Conservation (phyloP, 1,284 basidiomycete species). For the Ganoderma sinense region DNA sequence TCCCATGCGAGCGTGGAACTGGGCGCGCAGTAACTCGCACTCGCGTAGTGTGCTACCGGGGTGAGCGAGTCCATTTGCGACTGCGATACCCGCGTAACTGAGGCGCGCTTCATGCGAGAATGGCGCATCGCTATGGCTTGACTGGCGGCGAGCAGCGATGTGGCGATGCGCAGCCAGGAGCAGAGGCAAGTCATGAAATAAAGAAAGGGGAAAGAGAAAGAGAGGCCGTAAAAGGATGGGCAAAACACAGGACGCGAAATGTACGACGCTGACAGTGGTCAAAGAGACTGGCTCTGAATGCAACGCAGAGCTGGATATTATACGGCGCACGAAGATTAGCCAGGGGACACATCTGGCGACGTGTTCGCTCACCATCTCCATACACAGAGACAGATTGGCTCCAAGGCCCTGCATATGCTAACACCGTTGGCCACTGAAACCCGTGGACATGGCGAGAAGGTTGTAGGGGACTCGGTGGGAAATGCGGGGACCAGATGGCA, state of each 20-base stretch:
- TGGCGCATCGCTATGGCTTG: constrained; percentile 28
- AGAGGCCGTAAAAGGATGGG: neutral
- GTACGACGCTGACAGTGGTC: neutral
- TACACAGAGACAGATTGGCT: neutral
- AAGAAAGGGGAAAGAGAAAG: neutral
- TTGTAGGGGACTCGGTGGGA: neutral
- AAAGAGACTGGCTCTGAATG: neutral
- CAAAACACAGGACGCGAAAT: neutral
- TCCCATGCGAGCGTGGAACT: constrained; percentile 56
- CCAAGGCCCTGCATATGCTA: neutral
- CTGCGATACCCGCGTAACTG: constrained; percentile 49
- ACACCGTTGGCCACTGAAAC: neutral
- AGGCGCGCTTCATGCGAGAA: constrained; percentile 26
- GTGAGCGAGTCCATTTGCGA: constrained; percentile 55
- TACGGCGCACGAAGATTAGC: neutral
- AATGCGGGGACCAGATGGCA: neutral
- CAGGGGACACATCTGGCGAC: neutral
- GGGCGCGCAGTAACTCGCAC: constrained; percentile 60
- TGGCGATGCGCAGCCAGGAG: neutral
- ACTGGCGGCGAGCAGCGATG: constrained; percentile 39
- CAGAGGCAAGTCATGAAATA: neutral
- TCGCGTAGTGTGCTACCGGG: constrained; percentile 63
- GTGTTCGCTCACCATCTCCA: neutral
- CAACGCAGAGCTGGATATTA: neutral
- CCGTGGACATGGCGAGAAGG: neutral